Conservation (phyloP, 345 rosid genomes). For the Citrus glauca region DNA sequence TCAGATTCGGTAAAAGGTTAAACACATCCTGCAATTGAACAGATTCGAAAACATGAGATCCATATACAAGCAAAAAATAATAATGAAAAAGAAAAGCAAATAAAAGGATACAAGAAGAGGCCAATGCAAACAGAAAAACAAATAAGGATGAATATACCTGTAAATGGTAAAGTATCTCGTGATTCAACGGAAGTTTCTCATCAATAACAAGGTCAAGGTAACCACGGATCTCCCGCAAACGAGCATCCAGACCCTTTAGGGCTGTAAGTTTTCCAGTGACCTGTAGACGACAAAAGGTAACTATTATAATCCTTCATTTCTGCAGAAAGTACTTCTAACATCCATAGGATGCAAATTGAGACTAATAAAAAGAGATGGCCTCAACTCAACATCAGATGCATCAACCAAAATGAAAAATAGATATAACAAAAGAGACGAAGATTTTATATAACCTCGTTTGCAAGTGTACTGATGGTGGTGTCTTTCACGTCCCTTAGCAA, state of each 20-base stretch:
- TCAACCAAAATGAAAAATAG: not conserved
- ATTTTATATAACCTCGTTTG: slow-evolving; percentile 41
- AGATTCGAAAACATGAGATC: not conserved
- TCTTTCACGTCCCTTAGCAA: slow-evolving; percentile 69
- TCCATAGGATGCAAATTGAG: not conserved
- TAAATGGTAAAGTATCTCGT: slow-evolving; percentile 62
- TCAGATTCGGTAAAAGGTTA: slow-evolving; percentile 83
- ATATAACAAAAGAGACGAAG: not conserved
- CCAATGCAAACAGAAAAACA: not conserved
- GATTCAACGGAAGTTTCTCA: slow-evolving; percentile 58
- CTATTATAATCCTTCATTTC: not conserved
- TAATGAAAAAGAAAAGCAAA: not conserved
- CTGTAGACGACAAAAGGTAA: slow-evolving; percentile 20
- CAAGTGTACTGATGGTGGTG: slow-evolving; percentile 70
- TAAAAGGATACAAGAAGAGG: not conserved
- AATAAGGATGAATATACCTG: slow-evolving; percentile 33
- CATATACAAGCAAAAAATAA: not conserved
- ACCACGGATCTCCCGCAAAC: slow-evolving; percentile 46
- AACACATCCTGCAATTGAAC: slow-evolving; percentile 65
- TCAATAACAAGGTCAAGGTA: slow-evolving; percentile 65
- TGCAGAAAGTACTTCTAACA: not conserved
- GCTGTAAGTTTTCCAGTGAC: slow-evolving; percentile 65
- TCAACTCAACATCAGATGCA: not conserved
- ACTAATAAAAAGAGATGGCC: not conserved
- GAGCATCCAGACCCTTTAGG: slow-evolving; percentile 60